Percentiles rank a stretch among this genome's conserved stretches.
These are phyloP conservation scores for Dichomitus squalens DNA, from an alignment of 1,284 basidiomycete species.

Conservation along the genomic window DNA sequence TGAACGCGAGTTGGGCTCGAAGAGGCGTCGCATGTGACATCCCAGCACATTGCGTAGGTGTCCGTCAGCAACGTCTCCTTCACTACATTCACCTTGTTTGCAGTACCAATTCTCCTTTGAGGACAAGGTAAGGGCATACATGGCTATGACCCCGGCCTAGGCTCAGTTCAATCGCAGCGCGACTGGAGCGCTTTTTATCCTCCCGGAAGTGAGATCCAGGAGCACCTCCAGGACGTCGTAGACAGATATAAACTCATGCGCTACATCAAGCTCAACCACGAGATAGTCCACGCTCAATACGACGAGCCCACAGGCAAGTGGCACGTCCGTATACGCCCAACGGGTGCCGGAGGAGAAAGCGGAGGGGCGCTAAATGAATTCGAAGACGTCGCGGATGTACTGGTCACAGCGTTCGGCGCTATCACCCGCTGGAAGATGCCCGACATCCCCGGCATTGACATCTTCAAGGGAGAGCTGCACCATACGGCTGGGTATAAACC, in stretches of 20 bases:
- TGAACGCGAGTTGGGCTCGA: conserved; percentile 13
- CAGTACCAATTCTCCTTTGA: conserved; percentile 65
- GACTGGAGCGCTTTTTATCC: conserved; percentile 65
- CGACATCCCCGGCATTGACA: conserved; percentile 51
- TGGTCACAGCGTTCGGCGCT: conserved; percentile 50
- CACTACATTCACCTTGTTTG: not conserved
- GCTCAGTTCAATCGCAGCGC: too few species aligned
- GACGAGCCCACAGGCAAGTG: conserved; percentile 54
- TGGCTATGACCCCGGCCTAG: not conserved
- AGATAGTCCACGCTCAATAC: conserved; percentile 51
- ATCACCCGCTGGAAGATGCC: conserved; percentile 63
- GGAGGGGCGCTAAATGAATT: too few species aligned
- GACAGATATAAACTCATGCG: conserved; percentile 58
- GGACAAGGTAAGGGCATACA: conserved; percentile 38
- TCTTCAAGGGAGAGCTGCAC: conserved; percentile 51
- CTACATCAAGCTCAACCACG: conserved; percentile 56
- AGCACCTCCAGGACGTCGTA: conserved; percentile 52
- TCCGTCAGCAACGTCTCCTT: not conserved
- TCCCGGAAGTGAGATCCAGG: conserved; percentile 56
- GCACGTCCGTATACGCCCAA: conserved; percentile 47
- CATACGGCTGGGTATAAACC: conserved; percentile 62
- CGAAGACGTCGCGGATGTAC: conserved; percentile 52
- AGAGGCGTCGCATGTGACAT: conserved; percentile 59
- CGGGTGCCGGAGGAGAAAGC: conserved; percentile 42
- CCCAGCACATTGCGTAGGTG: conserved; percentile 51